Evolutionary conservation across 495 filamentous ascomycete genomes (phyloP).

Genomic region (Neurospora discreta): DNA sequence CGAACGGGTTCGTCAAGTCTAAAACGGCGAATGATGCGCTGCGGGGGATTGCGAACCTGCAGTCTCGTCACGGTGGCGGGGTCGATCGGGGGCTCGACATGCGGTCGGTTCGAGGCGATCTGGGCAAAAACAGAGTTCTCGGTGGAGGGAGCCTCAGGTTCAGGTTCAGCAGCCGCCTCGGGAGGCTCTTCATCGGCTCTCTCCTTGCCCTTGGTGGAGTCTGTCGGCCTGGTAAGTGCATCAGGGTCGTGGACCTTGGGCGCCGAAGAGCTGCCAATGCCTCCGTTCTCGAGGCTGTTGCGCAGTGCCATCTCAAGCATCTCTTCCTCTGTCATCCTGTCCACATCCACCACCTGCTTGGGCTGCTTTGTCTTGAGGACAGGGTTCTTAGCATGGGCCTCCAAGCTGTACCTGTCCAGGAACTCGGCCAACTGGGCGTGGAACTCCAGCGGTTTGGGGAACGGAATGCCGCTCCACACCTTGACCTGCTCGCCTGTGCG

Average conservation of each 20-base stretch:
- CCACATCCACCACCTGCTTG: slow-evolving; percentile 56
- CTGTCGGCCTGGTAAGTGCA: slow-evolving; percentile 53
- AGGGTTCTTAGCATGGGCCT: slow-evolving; percentile 79
- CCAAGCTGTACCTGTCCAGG: slow-evolving; percentile 86
- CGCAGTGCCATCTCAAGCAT: slow-evolving; percentile 88
- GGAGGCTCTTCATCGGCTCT: slow-evolving; percentile 22
- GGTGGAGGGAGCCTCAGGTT: slow-evolving; percentile 8
- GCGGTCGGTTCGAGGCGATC: slow-evolving; percentile 62
- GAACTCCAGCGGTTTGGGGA: slow-evolving; percentile 67
- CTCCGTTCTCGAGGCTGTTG: slow-evolving; percentile 53
- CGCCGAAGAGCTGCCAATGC: slow-evolving; percentile 7
- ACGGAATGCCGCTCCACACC: slow-evolving; percentile 78
- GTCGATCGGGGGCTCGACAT: slow-evolving; percentile 62
- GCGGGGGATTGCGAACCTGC: slow-evolving; percentile 75
- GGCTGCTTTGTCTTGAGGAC: slow-evolving; percentile 72
- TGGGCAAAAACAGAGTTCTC: slow-evolving; percentile 43
- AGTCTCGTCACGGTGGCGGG: slow-evolving; percentile 70
- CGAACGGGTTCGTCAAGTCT: slow-evolving; percentile 64
- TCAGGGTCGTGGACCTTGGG: slow-evolving; percentile 60
- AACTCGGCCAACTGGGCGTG: slow-evolving; percentile 89
- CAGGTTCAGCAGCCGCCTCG: not conserved
- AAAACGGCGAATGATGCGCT: slow-evolving; percentile 76
- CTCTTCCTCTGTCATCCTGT: slow-evolving; percentile 90
- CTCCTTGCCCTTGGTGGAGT: slow-evolving; percentile 55
- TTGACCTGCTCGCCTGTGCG: slow-evolving; percentile 96